Evolutionary conservation across 352 stramenopile genomes (phyloP).

Genomic region (Phytophthora colocasiae): DNA sequence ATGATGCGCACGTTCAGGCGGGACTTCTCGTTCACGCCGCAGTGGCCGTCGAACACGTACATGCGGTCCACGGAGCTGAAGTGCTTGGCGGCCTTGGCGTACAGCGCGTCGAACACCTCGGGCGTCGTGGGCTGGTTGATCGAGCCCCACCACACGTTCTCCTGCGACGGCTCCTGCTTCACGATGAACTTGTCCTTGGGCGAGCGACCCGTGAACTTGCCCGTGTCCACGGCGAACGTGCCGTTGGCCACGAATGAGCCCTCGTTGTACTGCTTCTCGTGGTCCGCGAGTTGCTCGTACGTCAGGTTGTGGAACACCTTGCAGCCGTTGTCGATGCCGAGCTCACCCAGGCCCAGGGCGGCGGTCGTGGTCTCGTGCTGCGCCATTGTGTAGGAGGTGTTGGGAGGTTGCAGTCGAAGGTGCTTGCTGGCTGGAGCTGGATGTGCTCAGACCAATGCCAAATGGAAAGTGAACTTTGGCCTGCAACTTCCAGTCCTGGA

Average conservation of each 20-base stretch:
- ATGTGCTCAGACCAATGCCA: slow-evolving; percentile 22
- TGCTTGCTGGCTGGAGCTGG: slow-evolving; percentile 7
- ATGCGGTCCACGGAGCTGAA: slow-evolving; percentile 94
- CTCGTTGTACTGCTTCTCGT: slow-evolving; percentile 96
- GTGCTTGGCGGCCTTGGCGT: slow-evolving; percentile 94
- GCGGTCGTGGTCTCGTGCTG: slow-evolving; percentile 71
- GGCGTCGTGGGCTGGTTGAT: slow-evolving; percentile 95
- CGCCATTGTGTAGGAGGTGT: slow-evolving; percentile 33
- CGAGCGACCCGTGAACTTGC: slow-evolving; percentile 99
- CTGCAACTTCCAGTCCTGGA: no score
- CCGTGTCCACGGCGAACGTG: slow-evolving; percentile 97
- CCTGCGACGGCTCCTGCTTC: slow-evolving; percentile 90
- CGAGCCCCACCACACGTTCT: slow-evolving; percentile 97
- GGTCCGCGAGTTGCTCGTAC: slow-evolving; percentile 95
- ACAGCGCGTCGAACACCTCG: slow-evolving; percentile 96
- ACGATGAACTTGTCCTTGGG: slow-evolving; percentile 99
- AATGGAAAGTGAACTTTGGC: slow-evolving; percentile 38
- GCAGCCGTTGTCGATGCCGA: slow-evolving; percentile 90
- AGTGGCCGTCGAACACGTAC: slow-evolving; percentile 98
- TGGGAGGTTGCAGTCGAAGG: not conserved
- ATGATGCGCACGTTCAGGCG: slow-evolving; percentile 97
- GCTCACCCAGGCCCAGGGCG: slow-evolving; percentile 72
- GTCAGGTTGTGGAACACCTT: slow-evolving; percentile 97
- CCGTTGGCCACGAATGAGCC: slow-evolving; percentile 88
- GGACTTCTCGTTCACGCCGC: slow-evolving; percentile 92